phyloP scores from a whole-genome alignment of 305 asterid genomes.

The Plantago coronopus region DNA sequence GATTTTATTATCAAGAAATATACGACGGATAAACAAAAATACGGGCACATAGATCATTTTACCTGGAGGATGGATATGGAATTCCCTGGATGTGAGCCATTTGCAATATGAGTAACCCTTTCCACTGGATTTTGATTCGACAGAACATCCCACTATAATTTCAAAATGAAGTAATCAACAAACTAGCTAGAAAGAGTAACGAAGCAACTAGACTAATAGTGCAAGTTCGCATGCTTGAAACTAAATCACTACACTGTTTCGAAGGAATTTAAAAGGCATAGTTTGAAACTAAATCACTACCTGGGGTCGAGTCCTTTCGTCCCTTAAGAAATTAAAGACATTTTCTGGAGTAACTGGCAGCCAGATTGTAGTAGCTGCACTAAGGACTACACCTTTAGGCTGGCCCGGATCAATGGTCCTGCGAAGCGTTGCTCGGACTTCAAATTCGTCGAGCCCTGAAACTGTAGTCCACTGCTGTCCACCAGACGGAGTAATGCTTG shows the following conservation, averaged over 20 bases:
- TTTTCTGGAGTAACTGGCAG: constrained; percentile 69
- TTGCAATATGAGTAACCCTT: constrained; percentile 82
- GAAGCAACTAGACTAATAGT: not conserved
- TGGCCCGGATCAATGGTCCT: constrained; percentile 73
- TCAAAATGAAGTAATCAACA: not conserved
- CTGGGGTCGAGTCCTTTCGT: constrained; percentile 78
- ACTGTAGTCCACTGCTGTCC: constrained; percentile 76
- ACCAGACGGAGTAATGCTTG: constrained; percentile 64
- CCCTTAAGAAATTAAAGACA: constrained; percentile 67
- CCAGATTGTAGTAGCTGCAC: constrained; percentile 94
- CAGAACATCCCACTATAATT: constrained; percentile 90
- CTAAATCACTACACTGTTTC: not conserved
- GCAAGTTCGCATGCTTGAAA: not conserved
- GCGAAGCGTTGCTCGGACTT: constrained; percentile 72
- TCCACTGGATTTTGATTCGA: constrained; percentile 85
- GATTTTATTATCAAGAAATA: not conserved
- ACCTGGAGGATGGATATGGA: constrained; percentile 88
- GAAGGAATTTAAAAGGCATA: not conserved
- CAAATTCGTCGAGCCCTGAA: constrained; percentile 58
- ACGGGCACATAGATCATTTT: constrained; percentile 3
- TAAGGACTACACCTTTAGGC: constrained; percentile 76
- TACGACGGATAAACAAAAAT: not conserved
- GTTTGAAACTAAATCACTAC: constrained; percentile 22
- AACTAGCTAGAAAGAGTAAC: not conserved
- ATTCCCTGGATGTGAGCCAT: constrained; percentile 92